These are phyloP conservation scores for Coemansia sp. DNA, from an alignment of 192 early-diverging fungal species.

Conservation along the genomic window DNA sequence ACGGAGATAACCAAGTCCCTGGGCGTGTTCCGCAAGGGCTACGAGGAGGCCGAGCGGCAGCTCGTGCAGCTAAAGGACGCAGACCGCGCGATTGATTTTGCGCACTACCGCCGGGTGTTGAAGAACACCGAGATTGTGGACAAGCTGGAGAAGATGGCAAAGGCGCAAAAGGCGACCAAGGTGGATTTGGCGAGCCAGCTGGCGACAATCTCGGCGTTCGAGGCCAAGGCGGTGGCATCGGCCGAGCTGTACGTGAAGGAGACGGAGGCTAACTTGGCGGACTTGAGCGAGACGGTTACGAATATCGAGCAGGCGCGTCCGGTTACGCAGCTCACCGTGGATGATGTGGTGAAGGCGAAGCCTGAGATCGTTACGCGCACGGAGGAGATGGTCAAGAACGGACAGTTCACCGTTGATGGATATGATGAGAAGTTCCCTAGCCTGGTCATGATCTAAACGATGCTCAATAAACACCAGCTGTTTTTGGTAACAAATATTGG, in stretches of 20 bases:
- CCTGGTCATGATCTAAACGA: slow-evolving; percentile 57
- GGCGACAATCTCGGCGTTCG: slow-evolving; percentile 72
- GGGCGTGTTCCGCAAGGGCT: slow-evolving; percentile 90
- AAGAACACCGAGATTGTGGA: slow-evolving; percentile 90
- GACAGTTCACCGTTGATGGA: slow-evolving; percentile 87
- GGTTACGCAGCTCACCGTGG: slow-evolving; percentile 87
- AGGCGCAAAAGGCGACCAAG: slow-evolving; percentile 73
- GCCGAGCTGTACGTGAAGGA: slow-evolving; percentile 84
- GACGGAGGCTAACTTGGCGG: slow-evolving; percentile 81
- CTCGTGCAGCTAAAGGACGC: slow-evolving; percentile 82
- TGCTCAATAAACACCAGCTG: no score
- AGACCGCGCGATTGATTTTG: slow-evolving; percentile 82
- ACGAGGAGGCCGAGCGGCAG: slow-evolving; percentile 84
- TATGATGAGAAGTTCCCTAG: slow-evolving; percentile 95
- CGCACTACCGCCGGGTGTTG: slow-evolving; percentile 78
- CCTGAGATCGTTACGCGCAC: slow-evolving; percentile 88
- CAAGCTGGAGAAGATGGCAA: slow-evolving; percentile 84
- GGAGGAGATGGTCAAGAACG: slow-evolving; percentile 88
- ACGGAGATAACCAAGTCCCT: slow-evolving; percentile 87
- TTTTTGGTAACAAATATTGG: no score
- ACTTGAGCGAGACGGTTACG: slow-evolving; percentile 83
- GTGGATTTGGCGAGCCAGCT: slow-evolving; percentile 87
- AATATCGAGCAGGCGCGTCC: slow-evolving; percentile 95
- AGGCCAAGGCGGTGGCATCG: slow-evolving; percentile 67
- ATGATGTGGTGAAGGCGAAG: slow-evolving; percentile 90